Percentiles rank a stretch among this genome's conserved stretches.
These are phyloP conservation scores for Sordaria brevicollis DNA, from an alignment of 495 filamentous ascomycete species.

Conservation along the genomic window DNA sequence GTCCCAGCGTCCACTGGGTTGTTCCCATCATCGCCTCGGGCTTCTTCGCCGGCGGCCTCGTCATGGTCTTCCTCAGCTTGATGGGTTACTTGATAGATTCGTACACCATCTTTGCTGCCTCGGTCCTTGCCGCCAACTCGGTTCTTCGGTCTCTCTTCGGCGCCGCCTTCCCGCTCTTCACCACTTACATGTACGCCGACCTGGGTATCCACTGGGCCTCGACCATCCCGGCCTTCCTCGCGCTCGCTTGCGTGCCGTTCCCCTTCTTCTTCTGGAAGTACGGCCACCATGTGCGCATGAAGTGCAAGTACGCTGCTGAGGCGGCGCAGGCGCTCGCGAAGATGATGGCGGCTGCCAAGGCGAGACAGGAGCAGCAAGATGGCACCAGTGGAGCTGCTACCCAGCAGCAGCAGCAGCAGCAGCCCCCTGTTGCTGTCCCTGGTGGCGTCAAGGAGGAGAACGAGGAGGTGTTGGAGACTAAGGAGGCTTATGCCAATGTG, in stretches of 20 bases:
- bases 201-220: slow-evolving; percentile 78
- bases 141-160: slow-evolving; percentile 59
- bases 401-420: slow-evolving; percentile 1
- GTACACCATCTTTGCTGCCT: slow-evolving; percentile 74
- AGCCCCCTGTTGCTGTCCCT: slow-evolving; percentile 1
- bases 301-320: slow-evolving; percentile 68
- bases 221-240: slow-evolving; percentile 66
- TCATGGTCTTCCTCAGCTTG: slow-evolving; percentile 58
- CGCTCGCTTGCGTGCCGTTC: slow-evolving; percentile 65
- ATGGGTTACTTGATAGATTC: slow-evolving; percentile 77
- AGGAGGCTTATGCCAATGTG: background rate
- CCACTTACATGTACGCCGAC: slow-evolving; percentile 60
- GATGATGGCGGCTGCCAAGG: slow-evolving; percentile 8
- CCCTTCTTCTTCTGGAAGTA: slow-evolving; percentile 76
- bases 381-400: background rate
- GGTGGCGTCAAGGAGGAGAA: background rate
- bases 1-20: slow-evolving; percentile 39
- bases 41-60: slow-evolving; percentile 38
- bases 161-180: slow-evolving; percentile 80
- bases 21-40: slow-evolving; percentile 36
- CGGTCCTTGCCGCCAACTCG: slow-evolving; percentile 67
- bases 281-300: slow-evolving; percentile 50
- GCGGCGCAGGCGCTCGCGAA: slow-evolving; percentile 41
- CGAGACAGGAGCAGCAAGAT: background rate
- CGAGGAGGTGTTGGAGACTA: background rate